phyloP scores from a whole-genome alignment of 2,329 filamentous ascomycete species.

The Pseudogymnoascus sp. region DNA sequence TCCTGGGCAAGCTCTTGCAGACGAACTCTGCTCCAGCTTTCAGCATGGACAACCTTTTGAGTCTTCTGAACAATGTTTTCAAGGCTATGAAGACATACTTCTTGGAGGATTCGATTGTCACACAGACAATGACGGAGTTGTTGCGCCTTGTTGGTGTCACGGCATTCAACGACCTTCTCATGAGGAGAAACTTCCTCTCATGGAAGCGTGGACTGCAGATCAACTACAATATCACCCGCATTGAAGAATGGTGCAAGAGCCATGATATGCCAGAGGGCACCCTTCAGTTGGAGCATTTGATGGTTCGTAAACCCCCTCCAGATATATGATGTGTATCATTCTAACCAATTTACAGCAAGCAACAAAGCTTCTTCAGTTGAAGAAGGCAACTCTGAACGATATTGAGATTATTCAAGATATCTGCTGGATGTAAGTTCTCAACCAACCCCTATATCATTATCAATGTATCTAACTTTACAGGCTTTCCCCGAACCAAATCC shows the following conservation, averaged over 20 bases:
- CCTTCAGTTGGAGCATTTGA: slow-evolving; percentile 92
- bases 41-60: slow-evolving; percentile 98
- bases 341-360: slow-evolving; percentile 59
- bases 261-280: slow-evolving; percentile 99
- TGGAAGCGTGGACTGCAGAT: slow-evolving; percentile 99
- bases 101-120: slow-evolving; percentile 91
- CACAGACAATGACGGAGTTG: slow-evolving; percentile 89
- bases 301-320: slow-evolving; percentile 50
- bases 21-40: slow-evolving; percentile 88
- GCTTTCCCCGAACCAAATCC: slow-evolving; percentile 97
- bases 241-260: slow-evolving; percentile 99
- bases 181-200: slow-evolving; percentile 96
- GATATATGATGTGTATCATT: slow-evolving; percentile 26
- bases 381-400: slow-evolving; percentile 97
- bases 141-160: slow-evolving; percentile 90
- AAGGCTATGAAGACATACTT: slow-evolving; percentile 99
- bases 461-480: slow-evolving; percentile 35
- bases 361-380: slow-evolving; percentile 93
- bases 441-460: neutral
- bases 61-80: slow-evolving; percentile 92
- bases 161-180: slow-evolving; percentile 94
- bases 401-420: slow-evolving; percentile 99
- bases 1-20: slow-evolving; percentile 92
- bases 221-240: slow-evolving; percentile 99
- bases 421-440: slow-evolving; percentile 85